Base-by-base conservation (phyloP, 257 asterid species). In the Plantago major region DNA sequence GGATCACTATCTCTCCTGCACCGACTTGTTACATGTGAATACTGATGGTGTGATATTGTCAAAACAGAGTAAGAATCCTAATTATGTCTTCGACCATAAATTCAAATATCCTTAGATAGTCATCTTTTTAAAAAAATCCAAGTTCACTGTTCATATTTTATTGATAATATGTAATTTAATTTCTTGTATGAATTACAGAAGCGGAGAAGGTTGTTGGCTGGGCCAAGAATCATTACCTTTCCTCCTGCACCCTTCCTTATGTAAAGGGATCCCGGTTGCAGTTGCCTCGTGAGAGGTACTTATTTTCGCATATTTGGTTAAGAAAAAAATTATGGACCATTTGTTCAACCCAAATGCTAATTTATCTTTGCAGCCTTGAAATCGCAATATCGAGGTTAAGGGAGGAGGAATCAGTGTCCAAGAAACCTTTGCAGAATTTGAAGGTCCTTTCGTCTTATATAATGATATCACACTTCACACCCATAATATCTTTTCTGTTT, bases 121-220 rank as follows among this genome's bases (percentile, higher is more conserved):
- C 40, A 33, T 33, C 40, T 2, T 33, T 7, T 33, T 30, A 30
- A 33, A 33, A 33, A 33, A 14, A 12, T 33, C 30, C 22, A 13
- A 48, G 53, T 18, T 55, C 45, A 11, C 52, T 56, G 22, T 56
- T 30, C 44, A 17, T 28, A 2, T 51, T 38, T 37, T 47, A 26
- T 64, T 59, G 63, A 42, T 58, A 33, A 42, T 58, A 33, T 47
- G 15, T 65, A 26, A 33, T 66, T 38, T 11, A 42, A 15, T 13
- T 59, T 58, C 55, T 72, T 58, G 38, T 62, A 63, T 66, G 63
- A 38, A 61, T 62, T 72, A 19, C 84, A 92, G 99, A 92, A 78
- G 96, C 97, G 30, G 96, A 92, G 77, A 86, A 71, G 74, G 85
- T 92, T 63, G 81, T 84, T 55, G 99, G 99, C 67, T 92, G 99